These are phyloP conservation scores for Metarhizium robertsii DNA, from an alignment of 2,329 filamentous ascomycete species.

Conservation along the genomic window DNA sequence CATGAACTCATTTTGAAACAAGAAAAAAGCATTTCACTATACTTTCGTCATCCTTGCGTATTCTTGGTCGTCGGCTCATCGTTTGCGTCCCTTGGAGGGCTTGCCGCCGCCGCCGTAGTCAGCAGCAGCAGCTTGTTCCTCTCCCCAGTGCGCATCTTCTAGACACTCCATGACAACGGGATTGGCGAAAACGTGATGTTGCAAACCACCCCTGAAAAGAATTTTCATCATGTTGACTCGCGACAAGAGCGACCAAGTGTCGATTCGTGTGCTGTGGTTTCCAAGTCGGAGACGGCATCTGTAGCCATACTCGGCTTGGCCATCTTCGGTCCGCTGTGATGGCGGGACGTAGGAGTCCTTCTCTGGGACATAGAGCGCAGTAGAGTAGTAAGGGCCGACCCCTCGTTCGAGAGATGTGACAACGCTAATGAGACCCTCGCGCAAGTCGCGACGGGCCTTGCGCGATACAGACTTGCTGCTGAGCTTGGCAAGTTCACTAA, in stretches of 20 bases:
- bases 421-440: conserved; percentile 40
- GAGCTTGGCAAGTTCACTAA: conserved; percentile 36
- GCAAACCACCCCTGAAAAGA: conserved; percentile 36
- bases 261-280: conserved; percentile 34
- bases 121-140: conserved; percentile 8
- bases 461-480: conserved; percentile 41
- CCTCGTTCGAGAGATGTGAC: conserved; percentile 45
- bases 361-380: conserved; percentile 29
- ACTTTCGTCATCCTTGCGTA: neutral
- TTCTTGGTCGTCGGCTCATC: conserved; percentile 6
- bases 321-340: conserved; percentile 30
- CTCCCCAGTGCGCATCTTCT: conserved; percentile 25
- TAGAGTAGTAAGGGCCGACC: conserved; percentile 45
- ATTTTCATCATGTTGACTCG: conserved; percentile 38
- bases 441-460: conserved; percentile 36
- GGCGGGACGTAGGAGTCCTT: conserved; percentile 34
- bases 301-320: conserved; percentile 41
- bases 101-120: conserved; percentile 6
- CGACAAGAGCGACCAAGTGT: conserved; percentile 41
- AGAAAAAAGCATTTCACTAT: neutral
- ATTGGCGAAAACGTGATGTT: conserved; percentile 27
- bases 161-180: conserved; percentile 28
- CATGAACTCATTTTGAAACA: neutral
- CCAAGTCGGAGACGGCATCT: conserved; percentile 40
- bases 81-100: conserved; percentile 12